These are phyloP conservation scores for Quercus ilex DNA, from an alignment of 306 rosid genomes.

Conservation along the genomic window DNA sequence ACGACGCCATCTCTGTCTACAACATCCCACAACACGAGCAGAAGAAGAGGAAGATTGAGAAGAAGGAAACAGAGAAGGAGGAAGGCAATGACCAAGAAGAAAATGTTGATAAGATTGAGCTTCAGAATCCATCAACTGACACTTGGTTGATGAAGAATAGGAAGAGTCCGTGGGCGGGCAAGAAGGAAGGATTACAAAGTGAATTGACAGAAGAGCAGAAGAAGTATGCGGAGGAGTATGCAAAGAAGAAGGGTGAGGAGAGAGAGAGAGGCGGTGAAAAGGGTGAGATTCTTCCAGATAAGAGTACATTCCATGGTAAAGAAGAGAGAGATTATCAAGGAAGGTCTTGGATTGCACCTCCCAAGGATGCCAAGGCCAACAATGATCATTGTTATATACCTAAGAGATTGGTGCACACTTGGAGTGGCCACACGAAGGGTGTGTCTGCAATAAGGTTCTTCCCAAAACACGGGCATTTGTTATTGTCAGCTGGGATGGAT, in stretches of 20 bases:
- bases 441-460: slow-evolving; percentile 92
- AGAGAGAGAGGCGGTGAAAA: slow-evolving; percentile 70
- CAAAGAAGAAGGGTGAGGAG: slow-evolving; percentile 96
- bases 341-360: slow-evolving; percentile 94
- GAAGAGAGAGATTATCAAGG: slow-evolving; percentile 98
- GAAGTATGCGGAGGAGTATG: slow-evolving; percentile 87
- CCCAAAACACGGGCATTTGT: slow-evolving; percentile 86
- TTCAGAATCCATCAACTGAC: slow-evolving; percentile 71
- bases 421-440: slow-evolving; percentile 98
- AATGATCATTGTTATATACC: slow-evolving; percentile 96
- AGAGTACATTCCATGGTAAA: slow-evolving; percentile 90
- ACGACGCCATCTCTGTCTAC: slow-evolving; percentile 73
- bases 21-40: slow-evolving; percentile 77
- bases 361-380: slow-evolving; percentile 84
- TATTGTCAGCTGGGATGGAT: slow-evolving; percentile 89
- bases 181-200: slow-evolving; percentile 70
- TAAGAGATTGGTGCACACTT: slow-evolving; percentile 91
- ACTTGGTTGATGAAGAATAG: slow-evolving; percentile 78
- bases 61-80: slow-evolving; percentile 28
- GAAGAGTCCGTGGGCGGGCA: slow-evolving; percentile 95
- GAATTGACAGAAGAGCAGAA: slow-evolving; percentile 89
- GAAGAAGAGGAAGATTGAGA: slow-evolving; percentile 65
- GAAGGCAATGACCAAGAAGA: slow-evolving; percentile 19
- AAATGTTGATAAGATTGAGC: slow-evolving; percentile 29
- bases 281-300: slow-evolving; percentile 63